phyloP scores from a whole-genome alignment of 495 filamentous ascomycete genomes.

The Physcia stellaris region DNA sequence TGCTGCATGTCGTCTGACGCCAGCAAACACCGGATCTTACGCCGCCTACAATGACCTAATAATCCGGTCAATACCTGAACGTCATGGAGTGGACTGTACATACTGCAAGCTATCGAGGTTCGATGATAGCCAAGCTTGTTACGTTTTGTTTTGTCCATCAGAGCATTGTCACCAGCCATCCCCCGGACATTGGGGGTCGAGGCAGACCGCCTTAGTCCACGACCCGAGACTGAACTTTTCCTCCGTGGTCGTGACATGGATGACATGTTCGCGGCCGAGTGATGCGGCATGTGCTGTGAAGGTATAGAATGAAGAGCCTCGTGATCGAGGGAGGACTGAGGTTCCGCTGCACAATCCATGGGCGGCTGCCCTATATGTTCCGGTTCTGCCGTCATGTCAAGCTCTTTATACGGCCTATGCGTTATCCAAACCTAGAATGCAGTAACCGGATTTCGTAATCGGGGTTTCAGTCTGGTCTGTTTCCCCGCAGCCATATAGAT shows the following conservation, averaged over 20 bases:
- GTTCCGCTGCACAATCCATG: slow-evolving; percentile 4
- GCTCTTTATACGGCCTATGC: slow-evolving; percentile 8
- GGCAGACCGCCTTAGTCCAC: slow-evolving; percentile 41
- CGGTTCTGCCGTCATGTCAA: slow-evolving; percentile 10
- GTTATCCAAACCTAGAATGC: slow-evolving; percentile 1
- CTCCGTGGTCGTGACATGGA: slow-evolving; percentile 12
- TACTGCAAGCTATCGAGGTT: slow-evolving; percentile 94
- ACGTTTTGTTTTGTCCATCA: slow-evolving; percentile 73
- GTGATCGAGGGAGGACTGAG: slow-evolving; percentile 7
- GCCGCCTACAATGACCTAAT: slow-evolving; percentile 79
- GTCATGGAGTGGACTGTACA: slow-evolving; percentile 27
- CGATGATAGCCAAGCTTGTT: slow-evolving; percentile 97
- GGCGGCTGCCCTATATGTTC: slow-evolving; percentile 6
- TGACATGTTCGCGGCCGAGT: slow-evolving; percentile 6
- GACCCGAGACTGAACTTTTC: slow-evolving; percentile 6
- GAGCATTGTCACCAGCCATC: slow-evolving; percentile 29
- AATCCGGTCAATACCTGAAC: slow-evolving; percentile 6
- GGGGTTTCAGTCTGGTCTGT: slow-evolving; percentile 14
- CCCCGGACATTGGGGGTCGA: slow-evolving; percentile 55
- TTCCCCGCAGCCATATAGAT: slow-evolving; percentile 19
- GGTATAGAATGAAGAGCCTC: slow-evolving; percentile 5
- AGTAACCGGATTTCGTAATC: slow-evolving; percentile 7
- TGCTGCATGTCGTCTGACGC: slow-evolving; percentile 64
- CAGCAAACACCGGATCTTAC: slow-evolving; percentile 88
- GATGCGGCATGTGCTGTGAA: slow-evolving; percentile 11